Base-by-base conservation (phyloP, 352 stramenopile species). In the Blastocystis sp. region DNA sequence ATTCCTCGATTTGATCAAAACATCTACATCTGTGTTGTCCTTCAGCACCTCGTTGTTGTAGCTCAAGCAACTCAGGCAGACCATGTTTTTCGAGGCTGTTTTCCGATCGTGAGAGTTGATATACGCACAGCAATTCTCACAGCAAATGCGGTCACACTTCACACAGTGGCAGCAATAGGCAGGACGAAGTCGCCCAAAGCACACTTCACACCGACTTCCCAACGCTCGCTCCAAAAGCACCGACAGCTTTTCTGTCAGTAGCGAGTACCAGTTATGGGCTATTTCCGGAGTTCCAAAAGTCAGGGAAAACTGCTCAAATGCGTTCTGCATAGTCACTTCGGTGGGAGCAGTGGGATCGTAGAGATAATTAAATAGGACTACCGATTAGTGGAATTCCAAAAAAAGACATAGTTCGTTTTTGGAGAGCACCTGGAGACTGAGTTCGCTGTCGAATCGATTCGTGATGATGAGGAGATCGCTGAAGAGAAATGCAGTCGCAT, bases 71-170 rank as follows among this genome's bases (percentile, higher is more conserved):
- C 43, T 66, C 3, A 66, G 39, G 43, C 73, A 85, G 16, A 45
- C 45, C 73, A 85, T 85, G 56, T 85, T 85, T 55, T 85, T 85
- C 24, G 45, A 66, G 3, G 47, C 26, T 0, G 73, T 68, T 37
- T 68, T 85, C 13, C 73, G 73, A 45, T 85, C 73, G 20, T 66
- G 47, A 16, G n/a, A 66, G 26, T 85, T 85, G 34, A 85, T 85
- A 30, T 85, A 68, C 34, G n/a, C 73, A 43, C 73, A 85, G 50
- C 73, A 85, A 24, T 85, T 30, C 54, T 43, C 73, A 43, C 73
- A 85, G 50, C 73, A 85, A 24, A 85, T 66, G 56, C 73, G 73
- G 26, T 85, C 73, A 43, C 73, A 85, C 26, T 85, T 85, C 43
- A 66, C 68, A 24, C 73, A 85, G 73, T 85, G 73, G 56, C 73